Percentiles rank a stretch among this genome's conserved stretches.
Evolutionary conservation across 2,329 filamentous ascomycete species (phyloP).

Genomic region (Alternaria consortialis): DNA sequence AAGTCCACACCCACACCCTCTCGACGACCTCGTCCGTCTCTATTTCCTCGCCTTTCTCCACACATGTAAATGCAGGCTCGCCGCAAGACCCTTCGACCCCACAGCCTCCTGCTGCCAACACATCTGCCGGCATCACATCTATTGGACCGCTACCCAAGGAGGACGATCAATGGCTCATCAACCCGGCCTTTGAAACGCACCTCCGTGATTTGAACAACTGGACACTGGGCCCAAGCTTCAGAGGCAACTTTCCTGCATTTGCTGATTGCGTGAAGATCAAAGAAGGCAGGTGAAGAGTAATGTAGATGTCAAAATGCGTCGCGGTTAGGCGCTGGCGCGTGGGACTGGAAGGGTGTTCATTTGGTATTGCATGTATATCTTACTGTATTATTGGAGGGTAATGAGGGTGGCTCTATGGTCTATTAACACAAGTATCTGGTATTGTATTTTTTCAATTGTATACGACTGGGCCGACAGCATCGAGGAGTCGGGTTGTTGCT

Average conservation of each 20-base stretch:
- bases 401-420: conserved; percentile 11
- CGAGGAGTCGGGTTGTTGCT: not conserved
- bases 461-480: not conserved
- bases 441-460: conserved; percentile 2
- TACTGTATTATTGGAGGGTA: not conserved
- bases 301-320: conserved; percentile 20
- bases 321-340: conserved; percentile 3
- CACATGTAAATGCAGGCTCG: conserved; percentile 40
- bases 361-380: conserved; percentile 12
- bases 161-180: conserved; percentile 75
- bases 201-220: conserved; percentile 80
- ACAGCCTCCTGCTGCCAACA: conserved; percentile 24
- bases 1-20: conserved; percentile 27
- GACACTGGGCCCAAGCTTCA: conserved; percentile 77
- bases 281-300: conserved; percentile 30
- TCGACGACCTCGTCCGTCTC: conserved; percentile 38
- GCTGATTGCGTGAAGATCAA: conserved; percentile 45
- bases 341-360: conserved; percentile 6
- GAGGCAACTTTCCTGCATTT: conserved; percentile 69
- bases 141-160: conserved; percentile 32
- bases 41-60: conserved; percentile 41
- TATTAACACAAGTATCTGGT: conserved; percentile 16
- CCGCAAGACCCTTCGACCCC: conserved; percentile 38
- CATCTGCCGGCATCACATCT: conserved; percentile 23
- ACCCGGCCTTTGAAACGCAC: conserved; percentile 86